A percentile compares a stretch with the other conserved stretches of the same genome.
These are phyloP conservation scores for Chlamydomonas reinhardtii DNA, from an alignment of 163 green algal genomes.

Conservation along the genomic window DNA sequence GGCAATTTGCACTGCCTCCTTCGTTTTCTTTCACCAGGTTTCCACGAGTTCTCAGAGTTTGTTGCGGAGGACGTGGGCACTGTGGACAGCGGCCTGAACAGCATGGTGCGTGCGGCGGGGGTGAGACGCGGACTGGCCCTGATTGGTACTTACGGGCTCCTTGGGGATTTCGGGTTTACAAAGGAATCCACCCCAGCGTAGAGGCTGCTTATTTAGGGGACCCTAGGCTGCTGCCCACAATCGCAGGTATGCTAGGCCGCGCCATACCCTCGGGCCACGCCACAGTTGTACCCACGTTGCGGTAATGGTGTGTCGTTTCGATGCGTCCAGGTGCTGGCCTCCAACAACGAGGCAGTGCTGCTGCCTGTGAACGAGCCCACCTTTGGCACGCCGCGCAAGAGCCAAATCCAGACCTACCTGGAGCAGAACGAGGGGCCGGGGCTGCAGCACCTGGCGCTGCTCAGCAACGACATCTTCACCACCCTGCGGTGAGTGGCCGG, in stretches of 20 bases:
- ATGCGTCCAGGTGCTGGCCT: constrained; percentile 29
- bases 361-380: constrained; percentile 98
- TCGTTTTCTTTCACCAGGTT: constrained; percentile 69
- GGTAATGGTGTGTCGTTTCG: no score
- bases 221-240: no score
- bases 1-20: no score
- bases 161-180: no score
- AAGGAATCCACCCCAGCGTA: no score
- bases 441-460: constrained; percentile 98
- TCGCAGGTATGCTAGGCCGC: no score
- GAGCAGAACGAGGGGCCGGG: constrained; percentile 98
- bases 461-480: constrained; percentile 94
- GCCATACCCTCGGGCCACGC: no score
- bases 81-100: constrained; percentile 92
- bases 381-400: constrained; percentile 93
- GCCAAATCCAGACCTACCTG: constrained; percentile 95
- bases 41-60: constrained; percentile 99
- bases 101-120: constrained; percentile 84
- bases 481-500: constrained; percentile 73
- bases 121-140: no score
- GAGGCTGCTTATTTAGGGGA: no score
- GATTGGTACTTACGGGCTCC: no score
- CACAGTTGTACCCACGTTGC: no score
- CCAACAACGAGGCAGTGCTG: constrained; percentile 87
- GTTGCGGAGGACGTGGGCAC: constrained; percentile 94